Evolutionary conservation across 495 filamentous ascomycete species (phyloP).

Genomic region (Penicilliopsis zonata): DNA sequence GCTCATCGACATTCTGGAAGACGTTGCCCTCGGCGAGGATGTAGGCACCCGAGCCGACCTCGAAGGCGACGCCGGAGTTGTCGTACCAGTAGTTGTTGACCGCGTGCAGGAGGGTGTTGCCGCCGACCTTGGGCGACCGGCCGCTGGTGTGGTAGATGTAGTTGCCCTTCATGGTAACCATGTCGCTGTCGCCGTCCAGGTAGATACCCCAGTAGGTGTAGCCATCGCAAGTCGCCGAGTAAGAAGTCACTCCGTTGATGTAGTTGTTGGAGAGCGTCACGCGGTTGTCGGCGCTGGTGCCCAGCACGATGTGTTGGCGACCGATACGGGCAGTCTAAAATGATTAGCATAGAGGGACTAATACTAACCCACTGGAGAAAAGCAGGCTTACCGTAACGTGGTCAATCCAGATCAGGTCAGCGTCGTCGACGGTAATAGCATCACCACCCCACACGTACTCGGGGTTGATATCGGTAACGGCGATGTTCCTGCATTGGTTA

Average conservation of each 20-base stretch:
- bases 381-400: slow-evolving; percentile 11
- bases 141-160: slow-evolving; percentile 36
- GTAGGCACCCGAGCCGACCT: slow-evolving; percentile 35
- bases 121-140: slow-evolving; percentile 29
- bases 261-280: slow-evolving; percentile 36
- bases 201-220: slow-evolving; percentile 39
- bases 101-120: slow-evolving; percentile 31
- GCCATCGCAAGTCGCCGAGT: slow-evolving; percentile 31
- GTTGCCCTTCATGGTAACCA: slow-evolving; percentile 35
- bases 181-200: slow-evolving; percentile 25
- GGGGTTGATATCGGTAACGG: slow-evolving; percentile 34
- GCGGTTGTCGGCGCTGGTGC: slow-evolving; percentile 24
- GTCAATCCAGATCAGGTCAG: slow-evolving; percentile 13
- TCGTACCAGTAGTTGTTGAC: slow-evolving; percentile 50
- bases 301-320: slow-evolving; percentile 34
- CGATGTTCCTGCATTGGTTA: slow-evolving; percentile 31
- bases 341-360: not conserved
- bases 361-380: not conserved
- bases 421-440: slow-evolving; percentile 8
- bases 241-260: slow-evolving; percentile 27
- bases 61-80: slow-evolving; percentile 42
- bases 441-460: slow-evolving; percentile 16
- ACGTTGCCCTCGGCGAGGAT: slow-evolving; percentile 48
- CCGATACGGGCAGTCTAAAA: slow-evolving; percentile 29
- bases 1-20: slow-evolving; percentile 37